Evolutionary conservation across 2,329 filamentous ascomycete species (phyloP).

Genomic region (Diaporthe caulivora): DNA sequence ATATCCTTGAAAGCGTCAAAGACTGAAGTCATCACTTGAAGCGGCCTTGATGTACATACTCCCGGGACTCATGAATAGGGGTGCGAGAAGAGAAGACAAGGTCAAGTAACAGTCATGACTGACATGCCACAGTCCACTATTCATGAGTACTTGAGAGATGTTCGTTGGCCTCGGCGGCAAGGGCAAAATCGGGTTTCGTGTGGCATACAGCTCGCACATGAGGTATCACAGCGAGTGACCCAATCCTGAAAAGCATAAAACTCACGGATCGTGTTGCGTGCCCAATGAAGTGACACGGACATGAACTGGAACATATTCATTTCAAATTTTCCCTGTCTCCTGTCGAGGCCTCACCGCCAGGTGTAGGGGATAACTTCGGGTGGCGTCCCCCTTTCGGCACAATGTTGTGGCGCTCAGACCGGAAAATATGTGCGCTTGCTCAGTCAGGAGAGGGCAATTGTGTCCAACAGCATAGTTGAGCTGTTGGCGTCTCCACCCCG

Average conservation of each 20-base stretch:
- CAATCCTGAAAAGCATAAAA: no score
- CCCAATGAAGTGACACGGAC: background rate
- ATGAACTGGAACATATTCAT: background rate
- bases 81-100: background rate
- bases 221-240: background rate
- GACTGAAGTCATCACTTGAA: no score
- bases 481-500: background rate
- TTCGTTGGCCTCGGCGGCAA: no score
- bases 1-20: no score
- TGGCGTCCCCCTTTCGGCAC: no score
- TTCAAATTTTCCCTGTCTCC: background rate
- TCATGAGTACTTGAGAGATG: background rate
- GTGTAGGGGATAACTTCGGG: no score
- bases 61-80: background rate
- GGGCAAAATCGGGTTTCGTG: background rate
- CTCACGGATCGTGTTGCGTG: background rate
- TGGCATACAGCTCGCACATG: background rate
- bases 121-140: background rate
- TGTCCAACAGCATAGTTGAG: background rate
- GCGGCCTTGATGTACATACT: background rate
- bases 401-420: background rate
- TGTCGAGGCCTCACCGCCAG: background rate
- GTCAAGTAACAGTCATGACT: background rate
- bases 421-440: background rate
- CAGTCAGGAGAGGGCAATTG: background rate